These are phyloP conservation scores for Macrolepiota fuliginosa DNA, from an alignment of 768 basidiomycete genomes.

Conservation along the genomic window DNA sequence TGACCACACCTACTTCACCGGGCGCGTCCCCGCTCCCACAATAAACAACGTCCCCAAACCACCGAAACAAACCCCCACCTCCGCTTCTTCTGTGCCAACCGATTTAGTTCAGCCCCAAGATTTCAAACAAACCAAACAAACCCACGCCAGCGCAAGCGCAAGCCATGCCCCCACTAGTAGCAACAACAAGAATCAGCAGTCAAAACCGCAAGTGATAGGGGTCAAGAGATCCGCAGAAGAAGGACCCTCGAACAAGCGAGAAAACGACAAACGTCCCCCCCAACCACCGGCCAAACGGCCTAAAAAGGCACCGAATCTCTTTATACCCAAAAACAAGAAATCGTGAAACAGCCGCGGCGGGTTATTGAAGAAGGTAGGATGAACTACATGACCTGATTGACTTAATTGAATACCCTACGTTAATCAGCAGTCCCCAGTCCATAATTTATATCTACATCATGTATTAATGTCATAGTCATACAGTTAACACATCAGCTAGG, in stretches of 20 bases:
- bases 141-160: neutral
- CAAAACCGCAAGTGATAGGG: constrained; percentile 8
- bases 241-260: constrained; percentile 15
- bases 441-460: constrained; percentile 4
- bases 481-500: neutral
- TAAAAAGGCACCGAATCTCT: constrained; percentile 44
- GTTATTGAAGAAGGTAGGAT: neutral
- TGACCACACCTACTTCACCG: constrained; percentile 26
- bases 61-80: neutral
- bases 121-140: neutral
- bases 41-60: neutral
- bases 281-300: constrained; percentile 33
- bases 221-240: constrained; percentile 14
- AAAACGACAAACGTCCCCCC: constrained; percentile 17
- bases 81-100: neutral
- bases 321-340: constrained; percentile 59
- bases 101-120: constrained; percentile 9
- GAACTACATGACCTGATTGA: neutral
- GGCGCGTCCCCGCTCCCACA: neutral
- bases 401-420: neutral
- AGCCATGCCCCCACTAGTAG: neutral
- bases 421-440: neutral
- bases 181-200: constrained; percentile 11
- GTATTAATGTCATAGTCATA: neutral
- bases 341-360: neutral